phyloP scores from a whole-genome alignment of 148 eudicot species.

The Bassia scoparia region DNA sequence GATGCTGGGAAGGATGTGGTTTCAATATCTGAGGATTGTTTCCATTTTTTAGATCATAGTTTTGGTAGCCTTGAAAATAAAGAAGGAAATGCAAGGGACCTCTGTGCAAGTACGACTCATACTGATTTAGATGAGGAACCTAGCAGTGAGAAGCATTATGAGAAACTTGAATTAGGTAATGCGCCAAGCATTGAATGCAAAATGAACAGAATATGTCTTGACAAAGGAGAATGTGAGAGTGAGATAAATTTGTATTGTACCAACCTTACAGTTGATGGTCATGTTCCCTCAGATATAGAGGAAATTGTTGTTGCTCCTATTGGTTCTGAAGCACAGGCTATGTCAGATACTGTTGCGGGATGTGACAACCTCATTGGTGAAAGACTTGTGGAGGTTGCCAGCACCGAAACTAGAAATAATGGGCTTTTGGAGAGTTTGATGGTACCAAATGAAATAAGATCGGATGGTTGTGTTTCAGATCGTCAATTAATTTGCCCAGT shows the following conservation, averaged over 20 bases:
- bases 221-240: slow-evolving; percentile 15
- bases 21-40: slow-evolving; percentile 2
- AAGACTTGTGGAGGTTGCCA: slow-evolving; percentile 14
- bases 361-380: not conserved
- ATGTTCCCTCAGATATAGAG: slow-evolving; percentile 11
- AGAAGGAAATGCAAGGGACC: slow-evolving; percentile 11
- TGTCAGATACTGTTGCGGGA: slow-evolving; percentile 3
- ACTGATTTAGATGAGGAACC: slow-evolving; percentile 14
- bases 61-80: slow-evolving; percentile 1
- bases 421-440: slow-evolving; percentile 25
- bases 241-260: slow-evolving; percentile 7
- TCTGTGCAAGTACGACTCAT: not conserved
- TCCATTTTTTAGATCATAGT: slow-evolving; percentile 11
- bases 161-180: slow-evolving; percentile 19
- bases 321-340: slow-evolving; percentile 3
- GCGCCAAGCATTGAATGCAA: slow-evolving; percentile 23
- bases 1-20: not conserved
- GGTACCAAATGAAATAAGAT: slow-evolving; percentile 23
- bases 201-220: slow-evolving; percentile 27
- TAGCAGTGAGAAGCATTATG: slow-evolving; percentile 8
- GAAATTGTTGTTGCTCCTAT: slow-evolving; percentile 14
- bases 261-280: slow-evolving; percentile 7
- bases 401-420: slow-evolving; percentile 19
- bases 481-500: slow-evolving; percentile 25
- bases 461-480: slow-evolving; percentile 31